Conservation (phyloP, 2,329 filamentous ascomycete species). For the Trichophyton benhamiae region DNA sequence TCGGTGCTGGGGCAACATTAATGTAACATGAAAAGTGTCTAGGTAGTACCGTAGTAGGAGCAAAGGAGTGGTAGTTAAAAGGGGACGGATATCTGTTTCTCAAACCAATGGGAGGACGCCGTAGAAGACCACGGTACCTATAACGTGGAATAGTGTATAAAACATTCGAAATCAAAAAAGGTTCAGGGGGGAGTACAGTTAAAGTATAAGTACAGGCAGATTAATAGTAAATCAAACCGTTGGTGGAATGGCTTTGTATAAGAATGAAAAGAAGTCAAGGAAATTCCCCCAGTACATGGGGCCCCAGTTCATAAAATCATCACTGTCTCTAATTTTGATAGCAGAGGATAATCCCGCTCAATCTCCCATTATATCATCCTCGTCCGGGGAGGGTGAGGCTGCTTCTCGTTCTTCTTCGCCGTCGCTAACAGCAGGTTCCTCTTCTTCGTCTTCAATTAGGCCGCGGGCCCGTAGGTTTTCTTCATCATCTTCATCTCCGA, state of each 20-base stretch:
- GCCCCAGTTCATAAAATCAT: conserved; percentile 4
- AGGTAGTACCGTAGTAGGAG: not conserved
- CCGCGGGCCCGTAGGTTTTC: conserved; percentile 27
- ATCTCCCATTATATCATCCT: conserved; percentile 33
- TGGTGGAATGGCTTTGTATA: not conserved
- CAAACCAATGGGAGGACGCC: not conserved
- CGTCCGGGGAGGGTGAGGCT: conserved; percentile 19
- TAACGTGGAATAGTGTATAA: not conserved
- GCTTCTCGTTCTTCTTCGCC: conserved; percentile 10
- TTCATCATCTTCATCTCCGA: conserved; percentile 29
- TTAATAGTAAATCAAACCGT: not conserved
- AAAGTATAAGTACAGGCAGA: not conserved
- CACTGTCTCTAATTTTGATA: not conserved
- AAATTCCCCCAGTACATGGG: not conserved
- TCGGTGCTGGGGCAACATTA: not conserved
- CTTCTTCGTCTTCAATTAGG: conserved; percentile 26
- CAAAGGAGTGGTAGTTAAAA: not conserved
- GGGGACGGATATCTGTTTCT: not conserved
- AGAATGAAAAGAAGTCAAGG: not conserved
- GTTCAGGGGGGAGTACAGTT: not conserved
- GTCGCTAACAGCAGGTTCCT: conserved; percentile 14
- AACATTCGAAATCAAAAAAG: not conserved
- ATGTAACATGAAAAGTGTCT: not conserved
- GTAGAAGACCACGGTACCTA: not conserved
- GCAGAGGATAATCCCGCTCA: conserved; percentile 15